Conservation (phyloP, 1,284 basidiomycete species). For the Moniliella sp. region DNA sequence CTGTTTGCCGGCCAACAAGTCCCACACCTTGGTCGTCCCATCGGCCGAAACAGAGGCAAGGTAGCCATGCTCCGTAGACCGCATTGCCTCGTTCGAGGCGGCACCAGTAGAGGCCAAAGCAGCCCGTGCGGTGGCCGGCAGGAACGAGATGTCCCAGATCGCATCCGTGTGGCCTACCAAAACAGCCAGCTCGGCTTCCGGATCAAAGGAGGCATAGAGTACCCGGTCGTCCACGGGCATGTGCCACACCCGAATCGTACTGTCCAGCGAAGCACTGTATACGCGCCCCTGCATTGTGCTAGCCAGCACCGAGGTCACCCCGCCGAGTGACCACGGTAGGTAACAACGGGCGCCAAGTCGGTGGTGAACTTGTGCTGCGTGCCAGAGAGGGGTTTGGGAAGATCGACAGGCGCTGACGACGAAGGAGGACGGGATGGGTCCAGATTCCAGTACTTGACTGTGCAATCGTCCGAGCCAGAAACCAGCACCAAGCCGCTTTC, state of each 20-base stretch:
- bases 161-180: slow-evolving; percentile 80
- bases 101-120: too few relatives aligned
- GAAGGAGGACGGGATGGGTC: too few relatives aligned
- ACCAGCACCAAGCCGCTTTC: slow-evolving; percentile 56
- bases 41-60: slow-evolving; percentile 59
- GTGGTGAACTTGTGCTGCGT: too few relatives aligned
- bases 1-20: slow-evolving; percentile 35
- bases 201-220: slow-evolving; percentile 66
- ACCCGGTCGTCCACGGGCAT: slow-evolving; percentile 33
- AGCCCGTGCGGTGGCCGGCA: neutral
- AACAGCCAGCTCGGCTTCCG: slow-evolving; percentile 51
- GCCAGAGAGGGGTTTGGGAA: too few relatives aligned
- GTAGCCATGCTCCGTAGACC: too few relatives aligned
- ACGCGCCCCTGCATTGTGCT: slow-evolving; percentile 53
- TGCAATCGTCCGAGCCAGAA: slow-evolving; percentile 79
- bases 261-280: slow-evolving; percentile 78
- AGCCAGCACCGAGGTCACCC: slow-evolving; percentile 70
- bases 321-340: slow-evolving; percentile 73
- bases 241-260: slow-evolving; percentile 73
- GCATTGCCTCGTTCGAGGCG: too few relatives aligned
- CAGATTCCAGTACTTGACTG: slow-evolving; percentile 82
- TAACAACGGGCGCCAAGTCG: too few relatives aligned
- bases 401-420: too few relatives aligned
- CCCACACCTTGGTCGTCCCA: slow-evolving; percentile 75
- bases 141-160: slow-evolving; percentile 59